Evolutionary conservation across 2,329 filamentous ascomycete genomes (phyloP).

Genomic region (Fusarium sp.): DNA sequence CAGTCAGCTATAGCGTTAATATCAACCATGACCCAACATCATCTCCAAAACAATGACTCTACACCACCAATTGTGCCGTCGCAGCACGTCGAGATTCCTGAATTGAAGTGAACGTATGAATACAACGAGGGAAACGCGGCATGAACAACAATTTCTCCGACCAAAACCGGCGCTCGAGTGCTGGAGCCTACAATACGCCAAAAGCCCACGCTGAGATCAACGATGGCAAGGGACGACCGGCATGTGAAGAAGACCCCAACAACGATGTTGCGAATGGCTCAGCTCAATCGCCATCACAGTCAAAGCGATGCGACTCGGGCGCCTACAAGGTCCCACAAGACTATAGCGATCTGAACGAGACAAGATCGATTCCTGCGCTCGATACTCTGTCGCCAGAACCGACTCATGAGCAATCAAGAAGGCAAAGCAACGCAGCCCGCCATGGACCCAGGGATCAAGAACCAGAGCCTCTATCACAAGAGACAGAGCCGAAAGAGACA

Average conservation of each 20-base stretch:
- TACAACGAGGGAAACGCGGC: not conserved
- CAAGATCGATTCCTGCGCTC: constrained; percentile 32
- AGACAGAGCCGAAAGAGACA: constrained; percentile 41
- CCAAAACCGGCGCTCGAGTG: not conserved
- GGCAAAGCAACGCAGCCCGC: constrained; percentile 13
- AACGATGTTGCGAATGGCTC: not conserved
- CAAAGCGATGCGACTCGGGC: constrained; percentile 18
- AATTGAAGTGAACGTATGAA: constrained; percentile 4
- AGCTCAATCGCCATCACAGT: not conserved
- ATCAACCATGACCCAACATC: not conserved
- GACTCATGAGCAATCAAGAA: constrained; percentile 7
- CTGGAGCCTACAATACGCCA: constrained; percentile 7
- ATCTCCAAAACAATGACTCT: constrained; percentile 3
- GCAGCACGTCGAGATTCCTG: not conserved
- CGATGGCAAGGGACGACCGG: not conserved
- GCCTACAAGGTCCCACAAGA: constrained; percentile 45
- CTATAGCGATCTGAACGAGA: constrained; percentile 58
- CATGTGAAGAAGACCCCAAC: not conserved
- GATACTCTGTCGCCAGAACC: constrained; percentile 2
- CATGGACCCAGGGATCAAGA: not conserved
- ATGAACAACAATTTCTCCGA: constrained; percentile 2
- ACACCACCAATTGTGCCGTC: not conserved
- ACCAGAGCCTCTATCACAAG: constrained; percentile 17
- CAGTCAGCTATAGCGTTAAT: constrained; percentile 14
- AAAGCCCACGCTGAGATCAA: not conserved